These are phyloP conservation scores for Neocatenulostroma microsporum DNA, from an alignment of 2,329 filamentous ascomycete species.

Conservation along the genomic window DNA sequence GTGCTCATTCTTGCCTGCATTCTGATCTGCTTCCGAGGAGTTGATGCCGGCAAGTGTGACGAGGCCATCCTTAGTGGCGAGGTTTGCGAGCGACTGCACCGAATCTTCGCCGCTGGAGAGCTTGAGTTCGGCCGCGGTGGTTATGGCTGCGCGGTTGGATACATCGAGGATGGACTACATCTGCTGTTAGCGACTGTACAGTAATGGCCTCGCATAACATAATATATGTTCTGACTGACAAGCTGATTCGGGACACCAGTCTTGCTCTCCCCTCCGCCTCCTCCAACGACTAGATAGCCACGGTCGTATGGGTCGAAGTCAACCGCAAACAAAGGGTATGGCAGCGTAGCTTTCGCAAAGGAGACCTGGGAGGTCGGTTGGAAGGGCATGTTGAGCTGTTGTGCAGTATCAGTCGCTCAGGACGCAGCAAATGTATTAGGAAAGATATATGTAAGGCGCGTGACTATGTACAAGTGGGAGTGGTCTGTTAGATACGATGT, in stretches of 20 bases:
- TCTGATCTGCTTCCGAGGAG: constrained; percentile 62
- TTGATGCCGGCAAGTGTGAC: constrained; percentile 70
- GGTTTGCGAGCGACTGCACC: constrained; percentile 70
- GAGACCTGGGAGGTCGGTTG: constrained; percentile 25
- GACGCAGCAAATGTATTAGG: too few species aligned
- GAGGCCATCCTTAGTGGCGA: constrained; percentile 50
- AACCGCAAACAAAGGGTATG: constrained; percentile 78
- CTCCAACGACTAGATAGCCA: constrained; percentile 69
- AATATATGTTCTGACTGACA: too few species aligned
- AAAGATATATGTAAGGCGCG: too few species aligned
- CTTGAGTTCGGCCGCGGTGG: constrained; percentile 62
- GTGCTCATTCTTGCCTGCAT: constrained; percentile 73
- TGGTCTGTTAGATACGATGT: too few species aligned
- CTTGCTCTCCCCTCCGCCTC: constrained; percentile 74
- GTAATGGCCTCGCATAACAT: background rate
- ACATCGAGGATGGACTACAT: constrained; percentile 62
- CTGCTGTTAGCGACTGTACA: constrained; percentile 3
- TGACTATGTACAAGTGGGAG: too few species aligned
- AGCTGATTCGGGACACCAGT: constrained; percentile 84
- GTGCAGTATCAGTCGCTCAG: too few species aligned
- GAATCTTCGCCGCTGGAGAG: constrained; percentile 82
- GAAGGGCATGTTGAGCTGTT: background rate
- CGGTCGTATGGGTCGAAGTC: constrained; percentile 80
- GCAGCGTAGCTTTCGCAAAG: constrained; percentile 57
- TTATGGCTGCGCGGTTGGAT: constrained; percentile 56